phyloP scores from a whole-genome alignment of 495 filamentous ascomycete species.

The Sordaria brevicollis region DNA sequence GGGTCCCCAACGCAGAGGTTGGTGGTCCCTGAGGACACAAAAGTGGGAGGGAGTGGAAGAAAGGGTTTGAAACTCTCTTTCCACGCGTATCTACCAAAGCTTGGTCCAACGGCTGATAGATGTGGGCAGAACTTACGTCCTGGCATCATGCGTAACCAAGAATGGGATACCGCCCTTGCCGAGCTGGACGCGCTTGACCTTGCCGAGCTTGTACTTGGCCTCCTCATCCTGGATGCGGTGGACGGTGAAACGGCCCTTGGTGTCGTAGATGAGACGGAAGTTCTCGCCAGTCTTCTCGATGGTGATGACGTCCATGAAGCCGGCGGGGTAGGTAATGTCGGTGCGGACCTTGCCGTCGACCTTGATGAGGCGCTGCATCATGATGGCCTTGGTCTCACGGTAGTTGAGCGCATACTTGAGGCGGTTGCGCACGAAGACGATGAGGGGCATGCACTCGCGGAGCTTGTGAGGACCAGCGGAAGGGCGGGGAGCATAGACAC shows the following conservation, averaged over 20 bases:
- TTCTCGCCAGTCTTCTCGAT: slow-evolving; percentile 99
- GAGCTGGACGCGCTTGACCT: slow-evolving; percentile 98
- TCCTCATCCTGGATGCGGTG: slow-evolving; percentile 97
- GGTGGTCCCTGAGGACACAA: not conserved
- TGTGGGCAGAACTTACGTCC: slow-evolving; percentile 94
- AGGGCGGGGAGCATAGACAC: slow-evolving; percentile 90
- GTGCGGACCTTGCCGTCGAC: slow-evolving; percentile 99
- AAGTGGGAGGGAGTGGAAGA: slow-evolving; percentile 2
- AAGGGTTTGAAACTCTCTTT: no score
- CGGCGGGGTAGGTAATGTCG: slow-evolving; percentile 92
- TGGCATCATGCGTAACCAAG: slow-evolving; percentile 99
- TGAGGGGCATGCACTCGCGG: slow-evolving; percentile 95
- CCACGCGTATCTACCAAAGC: slow-evolving; percentile 67
- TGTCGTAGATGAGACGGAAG: slow-evolving; percentile 99
- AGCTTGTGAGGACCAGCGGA: slow-evolving; percentile 98
- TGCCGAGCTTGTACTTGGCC: slow-evolving; percentile 98
- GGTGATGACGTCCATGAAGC: slow-evolving; percentile 98
- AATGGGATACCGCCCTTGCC: slow-evolving; percentile 99
- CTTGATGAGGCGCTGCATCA: slow-evolving; percentile 99
- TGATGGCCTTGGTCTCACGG: slow-evolving; percentile 93
- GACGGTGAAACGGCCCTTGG: slow-evolving; percentile 99
- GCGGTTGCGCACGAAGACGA: slow-evolving; percentile 98
- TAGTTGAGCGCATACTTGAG: slow-evolving; percentile 99
- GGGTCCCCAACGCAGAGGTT: not conserved
- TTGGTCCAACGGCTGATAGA: slow-evolving; percentile 99